phyloP scores from a whole-genome alignment of 225 moss, liverwort and hornwort species.

The Polytrichum formosum region DNA sequence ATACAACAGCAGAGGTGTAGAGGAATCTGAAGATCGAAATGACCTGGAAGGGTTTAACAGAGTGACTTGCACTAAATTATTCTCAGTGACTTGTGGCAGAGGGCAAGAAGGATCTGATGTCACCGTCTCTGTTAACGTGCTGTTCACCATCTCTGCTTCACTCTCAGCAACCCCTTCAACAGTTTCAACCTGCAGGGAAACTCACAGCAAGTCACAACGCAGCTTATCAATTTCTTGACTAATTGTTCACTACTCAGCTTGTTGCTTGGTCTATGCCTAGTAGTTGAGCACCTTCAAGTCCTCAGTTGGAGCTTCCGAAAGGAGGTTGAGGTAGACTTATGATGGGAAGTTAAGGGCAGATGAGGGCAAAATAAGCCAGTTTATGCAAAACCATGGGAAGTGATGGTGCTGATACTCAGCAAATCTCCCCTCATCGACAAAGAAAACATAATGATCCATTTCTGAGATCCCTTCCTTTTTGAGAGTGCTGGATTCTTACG shows the following conservation, averaged over 20 bases:
- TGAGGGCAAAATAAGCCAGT: neutral
- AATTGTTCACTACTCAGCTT: neutral
- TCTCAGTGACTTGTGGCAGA: constrained; percentile 46
- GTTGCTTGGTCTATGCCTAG: neutral
- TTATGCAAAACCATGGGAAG: neutral
- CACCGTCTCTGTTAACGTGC: constrained; percentile 25
- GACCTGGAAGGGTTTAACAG: constrained; percentile 45
- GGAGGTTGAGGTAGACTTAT: neutral
- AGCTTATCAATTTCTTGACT: neutral
- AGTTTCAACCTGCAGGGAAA: constrained; percentile 24
- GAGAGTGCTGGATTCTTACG: no score
- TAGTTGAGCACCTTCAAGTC: neutral
- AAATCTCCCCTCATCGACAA: neutral
- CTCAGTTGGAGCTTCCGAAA: neutral
- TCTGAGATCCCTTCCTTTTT: no score
- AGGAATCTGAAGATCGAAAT: constrained; percentile 9
- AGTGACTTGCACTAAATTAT: constrained; percentile 35
- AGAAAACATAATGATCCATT: no score
- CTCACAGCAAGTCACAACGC: neutral
- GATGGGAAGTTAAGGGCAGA: neutral
- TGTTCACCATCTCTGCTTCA: constrained; percentile 22
- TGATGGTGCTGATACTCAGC: no score
- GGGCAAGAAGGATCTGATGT: constrained; percentile 62
- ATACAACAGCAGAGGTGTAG: constrained; percentile 72
- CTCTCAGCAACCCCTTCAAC: constrained; percentile 23